phyloP scores from a whole-genome alignment of 768 basidiomycete genomes.

The Auricularia heimuer region DNA sequence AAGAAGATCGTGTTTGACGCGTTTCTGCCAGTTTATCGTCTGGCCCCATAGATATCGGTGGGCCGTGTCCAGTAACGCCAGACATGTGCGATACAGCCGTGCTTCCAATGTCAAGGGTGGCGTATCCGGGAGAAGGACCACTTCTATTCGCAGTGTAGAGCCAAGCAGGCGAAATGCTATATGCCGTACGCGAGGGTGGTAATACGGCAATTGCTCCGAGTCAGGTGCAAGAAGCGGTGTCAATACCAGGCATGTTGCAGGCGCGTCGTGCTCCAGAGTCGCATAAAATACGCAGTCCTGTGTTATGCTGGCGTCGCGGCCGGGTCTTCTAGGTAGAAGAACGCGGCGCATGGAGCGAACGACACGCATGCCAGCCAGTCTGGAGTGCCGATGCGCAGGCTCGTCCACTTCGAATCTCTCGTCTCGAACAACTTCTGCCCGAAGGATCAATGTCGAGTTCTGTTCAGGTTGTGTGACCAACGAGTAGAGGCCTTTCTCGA shows the following conservation, averaged over 20 bases:
- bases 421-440: constrained; percentile 59
- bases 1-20: constrained; percentile 73
- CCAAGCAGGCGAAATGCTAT: constrained; percentile 71
- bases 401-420: constrained; percentile 2
- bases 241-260: constrained; percentile 18
- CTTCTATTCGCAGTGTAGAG: constrained; percentile 45
- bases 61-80: constrained; percentile 71
- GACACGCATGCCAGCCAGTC: constrained; percentile 28
- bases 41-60: constrained; percentile 87
- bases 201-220: constrained; percentile 57
- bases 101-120: constrained; percentile 42
- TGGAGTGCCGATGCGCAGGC: constrained; percentile 21
- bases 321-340: constrained; percentile 70
- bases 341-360: constrained; percentile 52
- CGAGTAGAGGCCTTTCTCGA: constrained; percentile 59
- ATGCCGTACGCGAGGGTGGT: constrained; percentile 74
- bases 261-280: constrained; percentile 8
- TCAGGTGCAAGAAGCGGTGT: constrained; percentile 28
- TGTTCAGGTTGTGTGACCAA: constrained; percentile 85
- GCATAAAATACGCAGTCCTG: constrained; percentile 72
- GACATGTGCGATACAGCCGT: constrained; percentile 69
- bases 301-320: constrained; percentile 60
- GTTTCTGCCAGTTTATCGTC: constrained; percentile 74
- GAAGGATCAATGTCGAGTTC: constrained; percentile 82
- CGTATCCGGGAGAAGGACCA: constrained; percentile 34